Conservation (phyloP, 352 stramenopile species). For the Pythium scleroteichum region DNA sequence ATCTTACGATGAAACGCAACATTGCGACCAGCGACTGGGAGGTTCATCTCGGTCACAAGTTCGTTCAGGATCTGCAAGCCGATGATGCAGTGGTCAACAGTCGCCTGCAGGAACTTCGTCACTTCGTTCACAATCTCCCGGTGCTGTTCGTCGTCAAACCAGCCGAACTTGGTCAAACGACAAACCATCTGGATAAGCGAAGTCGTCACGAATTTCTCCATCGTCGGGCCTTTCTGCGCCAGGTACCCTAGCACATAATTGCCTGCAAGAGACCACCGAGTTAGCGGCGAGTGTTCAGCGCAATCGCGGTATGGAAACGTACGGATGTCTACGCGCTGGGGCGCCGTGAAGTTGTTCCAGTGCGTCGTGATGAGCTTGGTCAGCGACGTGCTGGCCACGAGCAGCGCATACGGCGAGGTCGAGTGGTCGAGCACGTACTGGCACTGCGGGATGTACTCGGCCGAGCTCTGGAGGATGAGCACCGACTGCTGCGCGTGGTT, state of each 20-base stretch:
- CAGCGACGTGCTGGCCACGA: slow-evolving; percentile 96
- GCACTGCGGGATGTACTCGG: slow-evolving; percentile 98
- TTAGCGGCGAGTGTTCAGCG: background rate
- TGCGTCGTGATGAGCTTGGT: slow-evolving; percentile 97
- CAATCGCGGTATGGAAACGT: slow-evolving; percentile 20
- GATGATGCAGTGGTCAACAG: slow-evolving; percentile 97
- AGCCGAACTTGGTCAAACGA: slow-evolving; percentile 98
- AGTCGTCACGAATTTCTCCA: slow-evolving; percentile 95
- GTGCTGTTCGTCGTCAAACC: slow-evolving; percentile 97
- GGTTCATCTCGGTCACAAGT: slow-evolving; percentile 98
- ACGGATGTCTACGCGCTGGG: slow-evolving; percentile 93
- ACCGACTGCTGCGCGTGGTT: slow-evolving; percentile 81
- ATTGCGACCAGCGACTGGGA: slow-evolving; percentile 92
- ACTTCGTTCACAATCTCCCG: slow-evolving; percentile 97
- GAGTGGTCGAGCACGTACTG: slow-evolving; percentile 99
- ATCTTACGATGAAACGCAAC: slow-evolving; percentile 98
- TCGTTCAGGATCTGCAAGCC: slow-evolving; percentile 98
- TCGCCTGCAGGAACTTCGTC: slow-evolving; percentile 97
- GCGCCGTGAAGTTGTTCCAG: slow-evolving; percentile 92
- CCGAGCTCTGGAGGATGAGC: slow-evolving; percentile 87
- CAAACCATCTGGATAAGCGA: slow-evolving; percentile 97
- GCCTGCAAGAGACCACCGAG: slow-evolving; percentile 37
- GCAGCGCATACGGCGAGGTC: slow-evolving; percentile 93
- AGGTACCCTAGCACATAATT: slow-evolving; percentile 98
- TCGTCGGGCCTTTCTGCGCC: slow-evolving; percentile 92